Evolutionary conservation across 306 rosid species (phyloP), one percentile per base, ranked within the genome.

Genomic region (Cucumis hystrix): DNA sequence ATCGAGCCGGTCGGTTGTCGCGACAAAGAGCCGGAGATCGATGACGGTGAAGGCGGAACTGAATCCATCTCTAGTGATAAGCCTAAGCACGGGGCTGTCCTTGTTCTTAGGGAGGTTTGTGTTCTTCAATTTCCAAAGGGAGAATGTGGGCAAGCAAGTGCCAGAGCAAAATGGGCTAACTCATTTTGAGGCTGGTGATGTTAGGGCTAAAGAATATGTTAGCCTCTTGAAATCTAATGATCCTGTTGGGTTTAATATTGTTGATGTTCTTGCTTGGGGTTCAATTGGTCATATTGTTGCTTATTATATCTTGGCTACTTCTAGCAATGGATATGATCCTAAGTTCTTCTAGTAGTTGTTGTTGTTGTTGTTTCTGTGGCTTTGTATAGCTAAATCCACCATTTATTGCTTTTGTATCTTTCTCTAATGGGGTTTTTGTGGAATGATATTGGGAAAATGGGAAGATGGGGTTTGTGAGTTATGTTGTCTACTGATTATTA

Each of bases 231-330:
- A 95, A 71, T 95, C 99, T 12, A 95, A 95, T n/a, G 99, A 95
- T 68, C 99, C 99, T 14, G 97, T 95, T 43, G 99, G 99, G 5
- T 95, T 92, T 83, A 95, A 95, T 86, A 87, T 95, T 56, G 97
- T 95, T 20, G 99, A 95, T 55, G 99, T 95, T 77, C 83, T 92
- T 76, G 98, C 99, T 71, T 95, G 99, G 99, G 99, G 99, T 7
- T 88, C 97, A 28, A 80, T 95, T 51, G 97, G 97, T 30, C 99
- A 95, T 75, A 86, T 95, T 13, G 88, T 92, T 62, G 99, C 97
- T 83, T 95, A 95, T 68, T 95, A 95, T 35, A 85, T 95, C 83
- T 88, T 95, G 87, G 99, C 99, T 64, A 95, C 99, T 10, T 69
- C 97, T 8, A 92, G 97, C 97, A 92, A 95, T 70, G 99, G 99